A percentile compares a stretch with the other conserved stretches of the same genome.
These are phyloP conservation scores for Aspergillus cejpii DNA, from an alignment of 2,329 filamentous ascomycete genomes.

Conservation along the genomic window DNA sequence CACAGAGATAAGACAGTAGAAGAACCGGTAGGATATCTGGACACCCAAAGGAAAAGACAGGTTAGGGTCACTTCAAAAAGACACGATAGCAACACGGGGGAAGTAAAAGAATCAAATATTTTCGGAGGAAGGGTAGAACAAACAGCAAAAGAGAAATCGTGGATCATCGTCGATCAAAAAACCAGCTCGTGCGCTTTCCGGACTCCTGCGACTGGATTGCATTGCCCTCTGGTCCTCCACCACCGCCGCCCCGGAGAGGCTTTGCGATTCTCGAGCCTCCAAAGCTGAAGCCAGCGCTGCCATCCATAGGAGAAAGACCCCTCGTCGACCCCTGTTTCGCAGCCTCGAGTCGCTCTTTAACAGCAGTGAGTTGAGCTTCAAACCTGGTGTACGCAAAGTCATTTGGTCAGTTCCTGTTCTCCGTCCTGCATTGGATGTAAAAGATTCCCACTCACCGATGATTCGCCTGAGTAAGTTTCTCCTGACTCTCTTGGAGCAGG, in stretches of 20 bases:
- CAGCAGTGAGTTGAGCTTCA: conserved; percentile 90
- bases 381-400: conserved; percentile 58
- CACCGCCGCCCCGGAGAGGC: conserved; percentile 51
- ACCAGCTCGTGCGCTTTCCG: conserved; percentile 57
- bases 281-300: conserved; percentile 66
- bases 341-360: conserved; percentile 95
- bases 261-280: conserved; percentile 57
- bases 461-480: conserved; percentile 95
- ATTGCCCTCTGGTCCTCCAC: conserved; percentile 30
- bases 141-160: conserved; percentile 24
- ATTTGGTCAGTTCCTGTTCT: conserved; percentile 8
- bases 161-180: conserved; percentile 43
- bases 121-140: conserved; percentile 21
- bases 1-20: conserved; percentile 1
- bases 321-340: conserved; percentile 88
- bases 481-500: conserved; percentile 91
- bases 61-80: background rate
- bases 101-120: conserved; percentile 13
- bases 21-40: conserved; percentile 4
- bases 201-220: conserved; percentile 63
- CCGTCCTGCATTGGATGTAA: background rate
- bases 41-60: background rate
- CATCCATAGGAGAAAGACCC: conserved; percentile 61
- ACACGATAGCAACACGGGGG: background rate
- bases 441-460: conserved; percentile 71